These are phyloP conservation scores for Aspergillus calidoustus DNA, from an alignment of 2,329 filamentous ascomycete genomes.

Conservation along the genomic window DNA sequence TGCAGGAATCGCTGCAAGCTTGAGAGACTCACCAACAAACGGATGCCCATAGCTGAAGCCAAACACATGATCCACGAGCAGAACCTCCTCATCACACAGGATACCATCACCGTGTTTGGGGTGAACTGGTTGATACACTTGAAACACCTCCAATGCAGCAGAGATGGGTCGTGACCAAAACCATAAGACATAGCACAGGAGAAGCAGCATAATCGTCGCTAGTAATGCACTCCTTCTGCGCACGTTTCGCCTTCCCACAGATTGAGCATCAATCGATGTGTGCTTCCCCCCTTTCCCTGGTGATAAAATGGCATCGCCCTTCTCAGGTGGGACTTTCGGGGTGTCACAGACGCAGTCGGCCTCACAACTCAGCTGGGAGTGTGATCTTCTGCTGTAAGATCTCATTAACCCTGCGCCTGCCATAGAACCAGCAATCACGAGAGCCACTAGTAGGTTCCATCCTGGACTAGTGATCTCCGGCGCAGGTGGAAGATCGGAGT, in stretches of 20 bases:
- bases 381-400: neutral
- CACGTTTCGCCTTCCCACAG: neutral
- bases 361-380: neutral
- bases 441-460: neutral
- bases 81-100: constrained; percentile 42
- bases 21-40: constrained; percentile 65
- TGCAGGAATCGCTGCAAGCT: neutral
- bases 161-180: constrained; percentile 5
- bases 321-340: neutral
- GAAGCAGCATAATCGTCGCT: constrained; percentile 6
- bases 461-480: neutral
- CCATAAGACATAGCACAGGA: constrained; percentile 2
- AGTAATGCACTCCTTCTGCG: neutral
- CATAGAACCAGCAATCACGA: neutral
- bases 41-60: constrained; percentile 73
- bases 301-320: neutral
- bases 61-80: constrained; percentile 74
- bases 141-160: constrained; percentile 63
- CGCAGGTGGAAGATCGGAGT: neutral
- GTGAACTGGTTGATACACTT: constrained; percentile 69
- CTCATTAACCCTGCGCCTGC: neutral
- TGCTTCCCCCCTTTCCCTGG: neutral
- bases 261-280: neutral
- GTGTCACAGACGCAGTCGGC: neutral
- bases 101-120: constrained; percentile 46